Conservation (phyloP, 2,329 filamentous ascomycete genomes). For the Cladosporium halotolerans region DNA sequence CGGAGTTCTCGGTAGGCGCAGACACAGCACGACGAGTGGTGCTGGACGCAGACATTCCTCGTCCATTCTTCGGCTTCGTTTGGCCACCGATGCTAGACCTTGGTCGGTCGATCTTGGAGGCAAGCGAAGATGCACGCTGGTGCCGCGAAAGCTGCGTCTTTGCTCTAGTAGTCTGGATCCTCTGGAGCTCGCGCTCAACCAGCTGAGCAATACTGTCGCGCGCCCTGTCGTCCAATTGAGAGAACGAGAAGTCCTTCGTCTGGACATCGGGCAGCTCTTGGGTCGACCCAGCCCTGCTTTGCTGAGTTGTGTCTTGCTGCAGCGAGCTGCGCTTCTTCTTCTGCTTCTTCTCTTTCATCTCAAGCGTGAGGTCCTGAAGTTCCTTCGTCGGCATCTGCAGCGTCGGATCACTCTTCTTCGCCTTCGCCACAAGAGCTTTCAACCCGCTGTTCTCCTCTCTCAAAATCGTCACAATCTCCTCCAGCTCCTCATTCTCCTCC, state of each 20-base stretch:
- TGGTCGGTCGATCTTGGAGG: not conserved
- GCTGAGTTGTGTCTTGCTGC: not conserved
- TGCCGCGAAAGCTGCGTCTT: not conserved
- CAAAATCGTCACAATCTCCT: slow-evolving; percentile 33
- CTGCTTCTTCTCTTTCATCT: slow-evolving; percentile 13
- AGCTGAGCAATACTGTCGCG: slow-evolving; percentile 12
- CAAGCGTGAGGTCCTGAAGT: slow-evolving; percentile 26
- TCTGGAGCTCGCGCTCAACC: slow-evolving; percentile 9
- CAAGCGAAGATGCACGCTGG: not conserved
- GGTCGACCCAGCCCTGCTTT: not conserved
- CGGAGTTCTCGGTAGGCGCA: slow-evolving; percentile 16
- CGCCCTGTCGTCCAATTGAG: slow-evolving; percentile 7
- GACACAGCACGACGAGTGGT: slow-evolving; percentile 13
- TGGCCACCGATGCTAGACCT: not conserved
- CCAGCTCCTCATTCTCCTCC: slow-evolving; percentile 75
- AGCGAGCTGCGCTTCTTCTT: not conserved
- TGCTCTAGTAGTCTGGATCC: slow-evolving; percentile 1
- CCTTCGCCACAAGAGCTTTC: slow-evolving; percentile 32
- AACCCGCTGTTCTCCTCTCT: slow-evolving; percentile 36
- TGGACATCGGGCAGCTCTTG: slow-evolving; percentile 1
- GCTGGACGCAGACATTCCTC: not conserved
- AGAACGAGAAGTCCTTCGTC: slow-evolving; percentile 6
- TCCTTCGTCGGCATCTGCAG: slow-evolving; percentile 1
- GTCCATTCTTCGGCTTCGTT: not conserved
- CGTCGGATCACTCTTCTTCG: slow-evolving; percentile 15